A percentile compares a stretch with the other conserved stretches of the same genome.
Evolutionary conservation across 805 yeast genomes (phyloP).

Genomic region (Zygotorulaspora chibaensis): DNA sequence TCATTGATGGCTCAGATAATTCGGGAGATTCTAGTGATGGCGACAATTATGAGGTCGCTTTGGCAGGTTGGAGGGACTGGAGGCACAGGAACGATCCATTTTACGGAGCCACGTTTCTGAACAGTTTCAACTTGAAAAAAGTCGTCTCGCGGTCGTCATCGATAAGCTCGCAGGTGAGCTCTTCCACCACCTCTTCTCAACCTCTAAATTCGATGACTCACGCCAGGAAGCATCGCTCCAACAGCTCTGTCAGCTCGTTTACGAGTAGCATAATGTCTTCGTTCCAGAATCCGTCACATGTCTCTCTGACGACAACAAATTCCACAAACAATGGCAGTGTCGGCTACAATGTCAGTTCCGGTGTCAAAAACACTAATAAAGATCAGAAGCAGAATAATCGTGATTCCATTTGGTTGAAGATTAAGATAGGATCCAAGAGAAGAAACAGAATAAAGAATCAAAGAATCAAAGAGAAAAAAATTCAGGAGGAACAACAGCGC

Average conservation of each 20-base stretch:
- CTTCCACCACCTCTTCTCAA: conserved; percentile 11
- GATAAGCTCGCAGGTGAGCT: conserved; percentile 13
- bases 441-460: conserved; percentile 10
- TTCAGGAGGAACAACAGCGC: conserved; percentile 1
- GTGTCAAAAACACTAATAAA: not conserved
- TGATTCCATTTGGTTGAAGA: conserved; percentile 21
- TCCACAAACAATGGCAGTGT: conserved; percentile 6
- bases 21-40: conserved; percentile 1
- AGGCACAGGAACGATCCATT: conserved; percentile 69
- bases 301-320: conserved; percentile 15
- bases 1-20: conserved; percentile 9
- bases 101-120: conserved; percentile 42
- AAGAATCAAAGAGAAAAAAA: conserved; percentile 1
- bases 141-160: conserved; percentile 25
- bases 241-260: conserved; percentile 29
- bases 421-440: conserved; percentile 15
- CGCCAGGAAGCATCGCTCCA: conserved; percentile 23
- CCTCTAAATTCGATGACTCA: conserved; percentile 2
- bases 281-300: conserved; percentile 23
- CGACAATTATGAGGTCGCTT: conserved; percentile 32
- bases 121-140: conserved; percentile 26
- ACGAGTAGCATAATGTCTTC: conserved; percentile 33
- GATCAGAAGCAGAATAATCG: conserved; percentile 1
- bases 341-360: not conserved
- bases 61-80: conserved; percentile 94